Percentiles rank a stretch among this genome's conserved stretches.
Conservation (phyloP, 148 eudicot genomes). For the Rhododendron ferrugineum region DNA sequence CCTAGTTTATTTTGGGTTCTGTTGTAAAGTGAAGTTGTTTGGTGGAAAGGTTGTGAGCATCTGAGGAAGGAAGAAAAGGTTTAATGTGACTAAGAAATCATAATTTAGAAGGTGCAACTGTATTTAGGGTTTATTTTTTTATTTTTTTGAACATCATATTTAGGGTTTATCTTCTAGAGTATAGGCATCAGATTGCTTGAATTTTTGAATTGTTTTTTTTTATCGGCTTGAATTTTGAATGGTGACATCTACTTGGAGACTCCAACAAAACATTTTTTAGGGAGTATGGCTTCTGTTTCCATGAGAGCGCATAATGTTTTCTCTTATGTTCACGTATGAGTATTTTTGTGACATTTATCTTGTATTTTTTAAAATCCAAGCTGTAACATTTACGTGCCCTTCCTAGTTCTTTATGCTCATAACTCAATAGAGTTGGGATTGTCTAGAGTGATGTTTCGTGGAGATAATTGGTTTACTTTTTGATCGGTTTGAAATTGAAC, state of each 20-base stretch:
- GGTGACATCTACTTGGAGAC: not conserved
- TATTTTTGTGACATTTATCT: not conserved
- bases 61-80: not conserved
- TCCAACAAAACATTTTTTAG: not conserved
- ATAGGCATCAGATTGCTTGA: not conserved
- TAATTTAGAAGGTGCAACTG: slow-evolving; percentile 5
- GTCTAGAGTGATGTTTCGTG: not conserved
- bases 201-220: not conserved
- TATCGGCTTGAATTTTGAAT: not conserved
- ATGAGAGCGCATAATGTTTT: not conserved
- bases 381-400: not conserved
- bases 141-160: no score
- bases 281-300: not conserved
- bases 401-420: not conserved
- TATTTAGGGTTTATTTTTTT: not conserved
- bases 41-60: not conserved
- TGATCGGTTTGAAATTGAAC: not conserved
- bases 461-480: not conserved
- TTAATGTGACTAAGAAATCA: not conserved
- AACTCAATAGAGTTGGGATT: not conserved
- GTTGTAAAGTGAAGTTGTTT: not conserved
- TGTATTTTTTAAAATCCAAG: not conserved
- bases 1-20: not conserved
- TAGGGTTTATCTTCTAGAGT: not conserved
- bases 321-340: not conserved